phyloP scores from a whole-genome alignment of 2,329 filamentous ascomycete species.

The Diaporthe capsici region DNA sequence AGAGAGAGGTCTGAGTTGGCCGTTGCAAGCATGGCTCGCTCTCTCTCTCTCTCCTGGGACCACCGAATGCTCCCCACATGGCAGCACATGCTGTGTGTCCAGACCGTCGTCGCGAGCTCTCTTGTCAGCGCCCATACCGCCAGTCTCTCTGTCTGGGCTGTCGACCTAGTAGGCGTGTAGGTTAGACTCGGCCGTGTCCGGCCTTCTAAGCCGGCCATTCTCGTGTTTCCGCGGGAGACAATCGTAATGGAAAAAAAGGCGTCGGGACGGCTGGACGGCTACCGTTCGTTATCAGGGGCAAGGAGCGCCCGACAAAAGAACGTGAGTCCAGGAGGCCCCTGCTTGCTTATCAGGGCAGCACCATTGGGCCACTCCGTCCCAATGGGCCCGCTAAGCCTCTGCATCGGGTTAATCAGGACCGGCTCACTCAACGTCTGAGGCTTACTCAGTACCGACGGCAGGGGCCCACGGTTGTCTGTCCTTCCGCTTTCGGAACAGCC shows the following conservation, averaged over 20 bases:
- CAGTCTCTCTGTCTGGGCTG: neutral
- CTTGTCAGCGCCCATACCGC: slow-evolving; percentile 25
- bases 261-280: neutral
- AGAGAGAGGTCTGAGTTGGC: neutral
- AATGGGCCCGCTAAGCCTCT: neutral
- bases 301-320: slow-evolving; percentile 6
- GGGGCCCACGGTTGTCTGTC: neutral
- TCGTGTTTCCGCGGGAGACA: slow-evolving; percentile 22
- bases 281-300: slow-evolving; percentile 25
- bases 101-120: neutral
- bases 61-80: neutral
- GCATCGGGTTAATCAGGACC: slow-evolving; percentile 23
- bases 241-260: neutral
- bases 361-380: neutral
- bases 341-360: slow-evolving; percentile 17
- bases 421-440: neutral
- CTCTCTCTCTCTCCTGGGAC: slow-evolving; percentile 6
- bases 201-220: slow-evolving; percentile 5
- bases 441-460: slow-evolving; percentile 1
- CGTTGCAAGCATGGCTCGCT: neutral
- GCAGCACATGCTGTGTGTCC: slow-evolving; percentile 27
- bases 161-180: neutral
- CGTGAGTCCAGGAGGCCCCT: neutral
- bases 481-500: slow-evolving; percentile 20
- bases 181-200: slow-evolving; percentile 19